phyloP scores from a whole-genome alignment of 1,284 basidiomycete genomes.

The Leccinum cinnamomeum region DNA sequence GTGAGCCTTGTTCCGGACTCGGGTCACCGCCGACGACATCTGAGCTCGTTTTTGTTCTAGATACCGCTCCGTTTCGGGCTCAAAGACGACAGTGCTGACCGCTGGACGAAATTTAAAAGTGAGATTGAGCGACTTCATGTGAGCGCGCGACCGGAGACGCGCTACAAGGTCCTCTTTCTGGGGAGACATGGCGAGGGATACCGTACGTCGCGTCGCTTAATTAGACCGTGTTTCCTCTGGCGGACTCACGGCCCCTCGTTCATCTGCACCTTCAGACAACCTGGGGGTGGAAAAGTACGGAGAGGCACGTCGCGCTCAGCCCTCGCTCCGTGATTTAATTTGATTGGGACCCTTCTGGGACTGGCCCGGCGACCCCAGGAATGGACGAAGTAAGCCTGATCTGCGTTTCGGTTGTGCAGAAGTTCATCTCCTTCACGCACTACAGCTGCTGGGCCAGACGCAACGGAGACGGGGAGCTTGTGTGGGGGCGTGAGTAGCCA shows the following conservation, averaged over 20 bases:
- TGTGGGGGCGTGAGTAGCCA: constrained; percentile 71
- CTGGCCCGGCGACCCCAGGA: constrained; percentile 29
- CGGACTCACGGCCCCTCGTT: background rate
- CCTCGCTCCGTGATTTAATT: background rate
- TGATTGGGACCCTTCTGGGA: background rate
- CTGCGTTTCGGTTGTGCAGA: background rate
- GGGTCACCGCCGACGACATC: background rate
- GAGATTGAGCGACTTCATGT: constrained; percentile 48
- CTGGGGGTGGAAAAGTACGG: constrained; percentile 71
- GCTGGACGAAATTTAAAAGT: constrained; percentile 54
- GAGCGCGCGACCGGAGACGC: constrained; percentile 37
- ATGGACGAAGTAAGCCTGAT: constrained; percentile 56
- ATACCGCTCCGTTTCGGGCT: constrained; percentile 64
- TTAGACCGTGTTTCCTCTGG: background rate
- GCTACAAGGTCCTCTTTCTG: constrained; percentile 65
- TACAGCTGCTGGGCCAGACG: constrained; percentile 60
- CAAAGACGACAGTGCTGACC: constrained; percentile 48
- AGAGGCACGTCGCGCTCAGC: constrained; percentile 36
- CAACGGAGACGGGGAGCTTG: constrained; percentile 67
- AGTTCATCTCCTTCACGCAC: constrained; percentile 1
- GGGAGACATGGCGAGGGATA: constrained; percentile 74
- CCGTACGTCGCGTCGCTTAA: constrained; percentile 29
- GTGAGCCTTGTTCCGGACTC: constrained; percentile 14
- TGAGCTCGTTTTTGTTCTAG: constrained; percentile 33
- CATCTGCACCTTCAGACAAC: constrained; percentile 57